Conservation (phyloP, 2,329 filamentous ascomycete species). For the Aspergillus alliaceus region DNA sequence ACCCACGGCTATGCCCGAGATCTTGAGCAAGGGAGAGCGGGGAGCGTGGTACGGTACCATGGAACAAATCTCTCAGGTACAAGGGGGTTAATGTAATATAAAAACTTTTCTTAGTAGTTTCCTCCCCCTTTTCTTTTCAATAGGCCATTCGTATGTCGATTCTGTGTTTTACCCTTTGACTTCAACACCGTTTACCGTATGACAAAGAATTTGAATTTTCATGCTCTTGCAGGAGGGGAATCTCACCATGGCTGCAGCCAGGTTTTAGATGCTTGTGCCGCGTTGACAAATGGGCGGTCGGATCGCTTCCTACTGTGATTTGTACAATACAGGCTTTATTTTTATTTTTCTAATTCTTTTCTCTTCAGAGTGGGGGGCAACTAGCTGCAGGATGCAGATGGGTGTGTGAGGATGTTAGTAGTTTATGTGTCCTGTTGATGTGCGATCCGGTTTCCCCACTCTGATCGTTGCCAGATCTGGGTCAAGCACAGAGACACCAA, state of each 20-base stretch:
- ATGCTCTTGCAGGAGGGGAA: slow-evolving; percentile 18
- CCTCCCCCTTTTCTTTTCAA: slow-evolving; percentile 10
- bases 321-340: slow-evolving; percentile 13
- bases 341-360: neutral
- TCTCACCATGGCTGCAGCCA: slow-evolving; percentile 19
- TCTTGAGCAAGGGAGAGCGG: slow-evolving; percentile 27
- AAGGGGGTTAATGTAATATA: slow-evolving; percentile 2
- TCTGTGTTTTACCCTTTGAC: neutral
- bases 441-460: slow-evolving; percentile 23
- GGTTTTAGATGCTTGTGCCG: slow-evolving; percentile 12
- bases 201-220: neutral
- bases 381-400: slow-evolving; percentile 15
- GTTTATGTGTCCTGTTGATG: slow-evolving; percentile 13
- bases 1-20: slow-evolving; percentile 26
- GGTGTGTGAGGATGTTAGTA: neutral
- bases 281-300: slow-evolving; percentile 14
- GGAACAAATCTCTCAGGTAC: slow-evolving; percentile 21
- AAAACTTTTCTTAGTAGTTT: neutral
- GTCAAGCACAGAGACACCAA: slow-evolving; percentile 9
- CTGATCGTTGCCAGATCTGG: slow-evolving; percentile 26
- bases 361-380: neutral
- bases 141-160: too few relatives aligned
- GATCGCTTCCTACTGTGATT: slow-evolving; percentile 21
- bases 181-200: neutral
- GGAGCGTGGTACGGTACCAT: slow-evolving; percentile 22